phyloP scores from a whole-genome alignment of 2,329 filamentous ascomycete species.

The Colletotrichum nymphaeae region DNA sequence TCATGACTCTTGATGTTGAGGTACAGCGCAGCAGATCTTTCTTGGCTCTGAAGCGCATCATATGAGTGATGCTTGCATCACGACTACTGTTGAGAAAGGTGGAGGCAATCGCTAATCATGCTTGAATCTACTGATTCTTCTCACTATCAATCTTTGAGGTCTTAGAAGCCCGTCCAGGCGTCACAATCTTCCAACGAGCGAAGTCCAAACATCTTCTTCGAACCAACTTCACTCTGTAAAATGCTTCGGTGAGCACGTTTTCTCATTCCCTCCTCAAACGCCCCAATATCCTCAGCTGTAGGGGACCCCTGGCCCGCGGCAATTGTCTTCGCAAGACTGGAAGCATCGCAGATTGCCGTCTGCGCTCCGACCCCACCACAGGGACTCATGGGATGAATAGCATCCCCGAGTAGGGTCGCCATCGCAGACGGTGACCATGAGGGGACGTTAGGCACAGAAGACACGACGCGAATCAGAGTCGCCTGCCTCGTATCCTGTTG shows the following conservation, averaged over 20 bases:
- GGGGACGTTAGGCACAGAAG: constrained; percentile 70
- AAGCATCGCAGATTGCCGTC: constrained; percentile 13
- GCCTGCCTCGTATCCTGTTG: constrained; percentile 67
- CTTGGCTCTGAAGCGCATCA: too few species aligned
- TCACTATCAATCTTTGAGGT: not conserved
- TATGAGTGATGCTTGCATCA: too few species aligned
- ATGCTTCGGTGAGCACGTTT: constrained; percentile 5
- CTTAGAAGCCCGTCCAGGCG: not conserved
- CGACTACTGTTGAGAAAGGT: too few species aligned
- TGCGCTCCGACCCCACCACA: constrained; percentile 60
- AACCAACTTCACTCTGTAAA: constrained; percentile 12
- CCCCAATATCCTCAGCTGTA: not conserved
- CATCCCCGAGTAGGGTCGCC: constrained; percentile 69
- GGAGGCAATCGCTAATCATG: too few species aligned
- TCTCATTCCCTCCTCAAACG: constrained; percentile 11
- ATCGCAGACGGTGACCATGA: constrained; percentile 69
- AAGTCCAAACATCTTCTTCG: constrained; percentile 21
- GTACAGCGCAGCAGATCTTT: too few species aligned
- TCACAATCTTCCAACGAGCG: constrained; percentile 1
- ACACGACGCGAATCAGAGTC: constrained; percentile 76
- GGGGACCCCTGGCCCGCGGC: not conserved
- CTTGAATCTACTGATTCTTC: too few species aligned
- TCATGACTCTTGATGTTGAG: too few species aligned
- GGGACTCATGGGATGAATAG: constrained; percentile 69
- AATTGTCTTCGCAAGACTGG: not conserved